These are phyloP conservation scores for Aspergillus indologenus DNA, from an alignment of 495 filamentous ascomycete species.

Conservation along the genomic window DNA sequence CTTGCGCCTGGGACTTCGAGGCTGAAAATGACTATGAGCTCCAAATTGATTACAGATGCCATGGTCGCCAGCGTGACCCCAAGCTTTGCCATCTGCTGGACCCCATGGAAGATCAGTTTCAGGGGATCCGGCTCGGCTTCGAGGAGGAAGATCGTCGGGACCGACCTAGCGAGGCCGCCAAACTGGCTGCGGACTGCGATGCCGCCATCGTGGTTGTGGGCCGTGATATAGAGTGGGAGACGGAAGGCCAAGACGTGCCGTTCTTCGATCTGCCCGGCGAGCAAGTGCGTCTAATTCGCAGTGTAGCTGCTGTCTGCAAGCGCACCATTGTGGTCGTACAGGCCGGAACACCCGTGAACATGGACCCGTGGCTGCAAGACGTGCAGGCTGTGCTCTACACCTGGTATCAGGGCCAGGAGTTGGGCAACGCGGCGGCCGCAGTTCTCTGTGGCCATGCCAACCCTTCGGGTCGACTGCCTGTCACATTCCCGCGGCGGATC, in stretches of 20 bases:
- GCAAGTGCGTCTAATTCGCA: neutral
- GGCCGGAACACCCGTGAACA: slow-evolving; percentile 42
- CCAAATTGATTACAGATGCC: too few relatives aligned
- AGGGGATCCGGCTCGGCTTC: slow-evolving; percentile 1
- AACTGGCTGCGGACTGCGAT: slow-evolving; percentile 1
- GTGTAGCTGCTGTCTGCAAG: neutral
- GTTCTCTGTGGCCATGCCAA: slow-evolving; percentile 56
- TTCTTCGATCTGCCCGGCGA: slow-evolving; percentile 7
- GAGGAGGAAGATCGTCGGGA: neutral
- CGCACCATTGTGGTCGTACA: slow-evolving; percentile 8
- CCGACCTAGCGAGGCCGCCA: neutral
- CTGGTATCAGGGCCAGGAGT: slow-evolving; percentile 60
- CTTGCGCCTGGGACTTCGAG: too few relatives aligned
- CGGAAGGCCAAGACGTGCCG: slow-evolving; percentile 3
- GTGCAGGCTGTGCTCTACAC: slow-evolving; percentile 62
- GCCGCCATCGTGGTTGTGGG: slow-evolving; percentile 6
- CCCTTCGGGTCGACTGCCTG: slow-evolving; percentile 46
- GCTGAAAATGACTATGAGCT: too few relatives aligned
- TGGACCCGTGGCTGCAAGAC: slow-evolving; percentile 68
- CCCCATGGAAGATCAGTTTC: too few relatives aligned
- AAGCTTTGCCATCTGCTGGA: too few relatives aligned
- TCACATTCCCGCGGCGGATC: slow-evolving; percentile 56
- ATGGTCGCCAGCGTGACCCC: too few relatives aligned
- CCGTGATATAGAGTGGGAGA: slow-evolving; percentile 8
- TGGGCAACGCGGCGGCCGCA: slow-evolving; percentile 49